phyloP scores from a whole-genome alignment of 345 rosid genomes.

The Microthlaspi erraticum region DNA sequence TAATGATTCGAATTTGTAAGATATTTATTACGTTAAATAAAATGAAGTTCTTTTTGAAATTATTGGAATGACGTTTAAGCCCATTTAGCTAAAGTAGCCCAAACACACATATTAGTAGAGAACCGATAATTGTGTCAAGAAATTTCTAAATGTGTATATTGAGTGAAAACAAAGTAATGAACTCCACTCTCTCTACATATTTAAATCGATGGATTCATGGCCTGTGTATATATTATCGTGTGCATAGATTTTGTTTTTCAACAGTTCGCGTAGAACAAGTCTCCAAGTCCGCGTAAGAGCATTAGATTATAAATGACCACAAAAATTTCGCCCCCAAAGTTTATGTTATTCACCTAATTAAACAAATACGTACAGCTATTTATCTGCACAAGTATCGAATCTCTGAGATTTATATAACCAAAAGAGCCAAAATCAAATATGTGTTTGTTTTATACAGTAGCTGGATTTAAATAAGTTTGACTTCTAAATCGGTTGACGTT shows the following conservation, averaged over 20 bases:
- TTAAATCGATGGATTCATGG: constrained; percentile 8
- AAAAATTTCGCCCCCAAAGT: neutral
- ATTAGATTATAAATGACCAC: constrained; percentile 12
- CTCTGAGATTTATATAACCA: constrained; percentile 9
- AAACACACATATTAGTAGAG: neutral
- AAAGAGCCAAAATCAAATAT: constrained; percentile 23
- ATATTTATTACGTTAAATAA: neutral
- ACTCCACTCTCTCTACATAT: constrained; percentile 33
- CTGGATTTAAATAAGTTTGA: constrained; percentile 25
- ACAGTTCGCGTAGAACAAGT: constrained; percentile 28
- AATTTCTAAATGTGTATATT: too few species aligned
- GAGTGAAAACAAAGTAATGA: too few species aligned
- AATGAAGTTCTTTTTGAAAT: neutral
- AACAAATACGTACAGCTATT: constrained; percentile 29
- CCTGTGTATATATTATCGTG: neutral
- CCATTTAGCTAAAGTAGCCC: neutral
- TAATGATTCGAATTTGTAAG: rapidly evolving
- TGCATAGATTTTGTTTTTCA: constrained; percentile 13
- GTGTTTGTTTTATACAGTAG: neutral
- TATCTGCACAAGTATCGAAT: constrained; percentile 29
- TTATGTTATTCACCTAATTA: constrained; percentile 3
- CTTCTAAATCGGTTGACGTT: constrained; percentile 16
- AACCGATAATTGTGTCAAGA: neutral
- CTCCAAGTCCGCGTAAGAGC: constrained; percentile 38
- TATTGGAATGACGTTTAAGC: neutral